Conservation (phyloP, 2,329 filamentous ascomycete species). For the Cladophialophora bantiana region DNA sequence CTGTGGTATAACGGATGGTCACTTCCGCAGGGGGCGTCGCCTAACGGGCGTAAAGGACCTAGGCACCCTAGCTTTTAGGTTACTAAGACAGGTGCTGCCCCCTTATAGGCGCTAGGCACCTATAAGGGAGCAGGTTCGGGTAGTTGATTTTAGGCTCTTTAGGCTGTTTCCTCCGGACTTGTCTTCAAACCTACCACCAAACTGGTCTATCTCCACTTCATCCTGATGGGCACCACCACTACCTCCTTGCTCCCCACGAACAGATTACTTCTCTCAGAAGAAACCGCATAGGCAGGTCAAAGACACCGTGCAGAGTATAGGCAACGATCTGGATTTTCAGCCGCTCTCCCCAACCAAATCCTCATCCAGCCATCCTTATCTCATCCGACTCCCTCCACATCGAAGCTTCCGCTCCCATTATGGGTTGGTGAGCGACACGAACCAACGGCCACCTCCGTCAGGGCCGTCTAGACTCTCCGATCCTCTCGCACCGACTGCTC, state of each 20-base stretch:
- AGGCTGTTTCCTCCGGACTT: background rate
- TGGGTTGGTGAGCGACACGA: background rate
- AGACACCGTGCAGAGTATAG: background rate
- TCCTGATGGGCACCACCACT: background rate
- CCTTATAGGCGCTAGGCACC: background rate
- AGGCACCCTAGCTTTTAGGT: background rate
- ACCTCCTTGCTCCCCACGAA: background rate
- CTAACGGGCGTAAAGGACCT: background rate
- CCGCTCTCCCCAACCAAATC: constrained; percentile 10
- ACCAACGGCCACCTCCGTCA: constrained; percentile 1
- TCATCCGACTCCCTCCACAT: background rate
- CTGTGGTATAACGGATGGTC: background rate
- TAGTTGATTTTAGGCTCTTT: background rate
- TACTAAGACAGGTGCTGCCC: background rate
- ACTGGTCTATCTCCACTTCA: background rate
- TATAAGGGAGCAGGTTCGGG: too few relatives aligned
- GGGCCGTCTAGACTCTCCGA: background rate
- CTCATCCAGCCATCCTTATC: constrained; percentile 6
- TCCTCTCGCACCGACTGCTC: background rate
- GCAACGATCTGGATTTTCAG: background rate
- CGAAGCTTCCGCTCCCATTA: constrained; percentile 12
- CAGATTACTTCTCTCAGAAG: background rate
- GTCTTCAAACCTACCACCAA: background rate
- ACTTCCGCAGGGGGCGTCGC: constrained; percentile 1
- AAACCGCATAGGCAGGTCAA: constrained; percentile 3